Evolutionary conservation across 1,284 basidiomycete genomes (phyloP), one percentile per base, ranked within the genome.

Genomic region (Tilletia setariae): DNA sequence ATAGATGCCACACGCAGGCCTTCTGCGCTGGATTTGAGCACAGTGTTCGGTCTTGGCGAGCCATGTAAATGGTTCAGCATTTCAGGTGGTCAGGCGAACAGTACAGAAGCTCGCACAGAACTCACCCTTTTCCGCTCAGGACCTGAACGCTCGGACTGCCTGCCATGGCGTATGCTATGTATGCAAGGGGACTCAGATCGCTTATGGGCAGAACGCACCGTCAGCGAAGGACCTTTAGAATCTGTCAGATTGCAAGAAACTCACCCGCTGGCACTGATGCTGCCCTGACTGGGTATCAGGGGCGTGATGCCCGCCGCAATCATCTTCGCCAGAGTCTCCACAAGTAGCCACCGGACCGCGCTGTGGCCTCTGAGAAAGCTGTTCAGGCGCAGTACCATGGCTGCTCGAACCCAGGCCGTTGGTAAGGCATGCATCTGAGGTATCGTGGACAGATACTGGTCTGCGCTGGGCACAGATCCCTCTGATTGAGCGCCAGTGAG

Each of bases 201-300:
- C 56, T 61, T 3, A 11, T 19, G 4, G n/a, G 28, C 28, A 30
- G 35, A 35, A 32, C 15, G 7, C 2, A 15, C 2, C 51, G 28
- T n/a, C n/a, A n/a, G n/a, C n/a, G n/a, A n/a, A n/a, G n/a, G n/a
- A n/a, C n/a, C n/a, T n/a, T n/a, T n/a, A 6, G 46, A 16, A 23
- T 6, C 16, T 49, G 47, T 19, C 11, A 25, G 28, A 30, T 8
- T 9, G 43, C 11, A 8, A 40, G 16, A 11, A 15, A 61, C 56
- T 61, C 56, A 61, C 56, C 56, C 56, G 56, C 56, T 61, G 28
- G 56, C 56, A 16, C 56, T 61, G 56, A 61, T 61, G 32, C 56
- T 61, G 28, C 56, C 56, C 30, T 61, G 56, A 61, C 56, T 61
- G 28, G 56, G 56, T 13, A 61, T 30, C 16, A 61, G 7, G 2